phyloP scores from a whole-genome alignment of 163 green algal species.

The Prototheca cutis region DNA sequence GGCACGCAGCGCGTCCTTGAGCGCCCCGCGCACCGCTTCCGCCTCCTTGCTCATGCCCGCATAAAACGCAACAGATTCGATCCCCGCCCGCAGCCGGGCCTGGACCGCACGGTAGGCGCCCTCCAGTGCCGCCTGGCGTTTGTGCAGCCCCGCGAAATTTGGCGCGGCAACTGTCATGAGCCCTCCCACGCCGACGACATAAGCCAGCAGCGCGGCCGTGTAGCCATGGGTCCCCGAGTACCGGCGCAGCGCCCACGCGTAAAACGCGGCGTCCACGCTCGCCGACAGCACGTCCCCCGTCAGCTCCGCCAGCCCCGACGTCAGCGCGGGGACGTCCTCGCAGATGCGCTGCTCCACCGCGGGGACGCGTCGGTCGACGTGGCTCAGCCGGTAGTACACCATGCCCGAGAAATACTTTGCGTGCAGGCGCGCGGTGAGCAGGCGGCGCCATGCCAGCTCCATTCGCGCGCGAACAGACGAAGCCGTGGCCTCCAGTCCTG shows the following conservation, averaged over 20 bases:
- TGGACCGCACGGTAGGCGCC: slow-evolving; percentile 37
- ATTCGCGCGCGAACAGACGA: slow-evolving; percentile 28
- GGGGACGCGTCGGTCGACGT: slow-evolving; percentile 55
- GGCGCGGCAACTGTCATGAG: slow-evolving; percentile 38
- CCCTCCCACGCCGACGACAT: slow-evolving; percentile 45
- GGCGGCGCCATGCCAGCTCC: slow-evolving; percentile 45
- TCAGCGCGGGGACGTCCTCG: slow-evolving; percentile 65
- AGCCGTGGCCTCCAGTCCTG: slow-evolving; percentile 47
- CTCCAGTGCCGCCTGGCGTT: slow-evolving; percentile 47
- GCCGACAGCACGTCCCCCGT: slow-evolving; percentile 38
- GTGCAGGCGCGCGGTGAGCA: slow-evolving; percentile 51
- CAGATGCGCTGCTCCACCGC: slow-evolving; percentile 61
- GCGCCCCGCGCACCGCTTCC: slow-evolving; percentile 20
- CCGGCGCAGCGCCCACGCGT: slow-evolving; percentile 38
- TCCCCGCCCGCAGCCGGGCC: slow-evolving; percentile 36
- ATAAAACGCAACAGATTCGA: slow-evolving; percentile 55
- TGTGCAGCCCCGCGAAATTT: slow-evolving; percentile 58
- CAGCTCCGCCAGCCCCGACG: slow-evolving; percentile 41
- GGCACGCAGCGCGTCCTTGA: slow-evolving; percentile 33
- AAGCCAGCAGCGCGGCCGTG: slow-evolving; percentile 49
- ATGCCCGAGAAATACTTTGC: slow-evolving; percentile 54
- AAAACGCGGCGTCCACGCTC: slow-evolving; percentile 54
- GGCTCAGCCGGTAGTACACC: slow-evolving; percentile 69
- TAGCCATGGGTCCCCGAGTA: slow-evolving; percentile 61
- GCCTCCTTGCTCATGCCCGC: slow-evolving; percentile 44